Evolutionary conservation across 139 green algal species (phyloP).

Genomic region (Coelastrella sp.): DNA sequence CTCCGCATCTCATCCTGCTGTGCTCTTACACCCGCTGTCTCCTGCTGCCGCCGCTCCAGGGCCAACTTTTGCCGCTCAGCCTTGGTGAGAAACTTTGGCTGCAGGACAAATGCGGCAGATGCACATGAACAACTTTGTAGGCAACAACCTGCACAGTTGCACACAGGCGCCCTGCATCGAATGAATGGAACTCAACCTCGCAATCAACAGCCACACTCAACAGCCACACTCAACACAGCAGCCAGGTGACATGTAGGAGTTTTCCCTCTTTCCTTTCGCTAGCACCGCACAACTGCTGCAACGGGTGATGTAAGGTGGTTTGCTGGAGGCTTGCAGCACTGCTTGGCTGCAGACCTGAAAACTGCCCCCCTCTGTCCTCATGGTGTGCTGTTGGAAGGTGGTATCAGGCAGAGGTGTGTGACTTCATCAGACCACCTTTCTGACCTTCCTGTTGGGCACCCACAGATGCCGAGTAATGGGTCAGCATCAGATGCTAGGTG

Average conservation of each 20-base stretch:
- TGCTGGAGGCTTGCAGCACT: background rate
- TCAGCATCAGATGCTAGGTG: background rate
- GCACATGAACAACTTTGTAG: background rate
- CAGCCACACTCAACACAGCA: too few relatives aligned
- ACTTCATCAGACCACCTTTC: constrained; percentile 44
- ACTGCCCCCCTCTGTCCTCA: background rate
- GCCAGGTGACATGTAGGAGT: too few relatives aligned
- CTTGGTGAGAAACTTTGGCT: constrained; percentile 94
- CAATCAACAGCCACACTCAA: too few relatives aligned
- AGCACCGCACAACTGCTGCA: too few relatives aligned
- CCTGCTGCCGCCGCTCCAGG: constrained; percentile 70
- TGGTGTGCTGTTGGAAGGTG: constrained; percentile 55
- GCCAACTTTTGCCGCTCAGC: constrained; percentile 86
- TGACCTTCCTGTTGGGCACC: background rate
- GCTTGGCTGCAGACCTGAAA: constrained; percentile 45
- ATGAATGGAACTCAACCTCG: too few relatives aligned
- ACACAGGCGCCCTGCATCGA: too few relatives aligned
- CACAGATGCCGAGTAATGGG: too few relatives aligned
- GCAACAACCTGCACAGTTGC: too few relatives aligned
- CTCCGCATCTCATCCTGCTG: constrained; percentile 33
- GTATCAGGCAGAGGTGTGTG: constrained; percentile 56
- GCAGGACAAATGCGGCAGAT: background rate
- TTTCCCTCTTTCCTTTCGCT: too few relatives aligned
- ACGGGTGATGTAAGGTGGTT: constrained; percentile 38
- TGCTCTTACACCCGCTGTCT: constrained; percentile 24